Conservation (phyloP, 176 grass and related monocot species). For the Phoenix roebelenii region DNA sequence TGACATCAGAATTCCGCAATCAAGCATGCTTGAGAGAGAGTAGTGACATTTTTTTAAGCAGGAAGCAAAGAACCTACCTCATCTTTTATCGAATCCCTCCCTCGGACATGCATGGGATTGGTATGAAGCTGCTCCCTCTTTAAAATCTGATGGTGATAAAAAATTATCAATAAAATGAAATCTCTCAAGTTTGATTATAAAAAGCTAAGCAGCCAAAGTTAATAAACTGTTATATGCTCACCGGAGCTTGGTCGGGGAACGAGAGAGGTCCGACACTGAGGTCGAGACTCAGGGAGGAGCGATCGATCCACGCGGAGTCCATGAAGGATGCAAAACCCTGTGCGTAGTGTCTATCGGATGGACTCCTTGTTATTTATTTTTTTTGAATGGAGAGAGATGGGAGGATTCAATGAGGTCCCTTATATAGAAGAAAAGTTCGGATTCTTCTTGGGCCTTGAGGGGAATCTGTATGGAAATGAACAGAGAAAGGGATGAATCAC, state of each 20-base stretch:
- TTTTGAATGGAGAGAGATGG: too few species aligned
- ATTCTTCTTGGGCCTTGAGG: too few species aligned
- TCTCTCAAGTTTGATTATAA: too few species aligned
- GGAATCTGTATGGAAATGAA: too few species aligned
- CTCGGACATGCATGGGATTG: not conserved
- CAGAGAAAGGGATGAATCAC: too few species aligned
- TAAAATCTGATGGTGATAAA: not conserved
- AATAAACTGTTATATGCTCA: not conserved
- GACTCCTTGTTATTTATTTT: too few species aligned
- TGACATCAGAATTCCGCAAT: not conserved
- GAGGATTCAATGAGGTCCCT: too few species aligned
- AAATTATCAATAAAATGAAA: not conserved
- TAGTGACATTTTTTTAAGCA: not conserved
- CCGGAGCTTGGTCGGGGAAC: slow-evolving; percentile 1
- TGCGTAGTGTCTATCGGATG: too few species aligned
- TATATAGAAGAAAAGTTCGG: too few species aligned
- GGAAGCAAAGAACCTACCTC: slow-evolving; percentile 26
- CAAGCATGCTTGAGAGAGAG: not conserved
- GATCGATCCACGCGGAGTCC: slow-evolving; percentile 18
- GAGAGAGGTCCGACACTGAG: slow-evolving; percentile 44
- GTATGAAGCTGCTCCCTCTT: not conserved
- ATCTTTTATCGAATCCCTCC: not conserved
- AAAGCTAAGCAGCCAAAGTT: too few species aligned
- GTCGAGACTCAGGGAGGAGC: slow-evolving; percentile 45
- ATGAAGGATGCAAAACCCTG: slow-evolving; percentile 8